These are phyloP conservation scores for Dictyophora rubrovolvata DNA, from an alignment of 768 basidiomycete genomes.

Conservation along the genomic window DNA sequence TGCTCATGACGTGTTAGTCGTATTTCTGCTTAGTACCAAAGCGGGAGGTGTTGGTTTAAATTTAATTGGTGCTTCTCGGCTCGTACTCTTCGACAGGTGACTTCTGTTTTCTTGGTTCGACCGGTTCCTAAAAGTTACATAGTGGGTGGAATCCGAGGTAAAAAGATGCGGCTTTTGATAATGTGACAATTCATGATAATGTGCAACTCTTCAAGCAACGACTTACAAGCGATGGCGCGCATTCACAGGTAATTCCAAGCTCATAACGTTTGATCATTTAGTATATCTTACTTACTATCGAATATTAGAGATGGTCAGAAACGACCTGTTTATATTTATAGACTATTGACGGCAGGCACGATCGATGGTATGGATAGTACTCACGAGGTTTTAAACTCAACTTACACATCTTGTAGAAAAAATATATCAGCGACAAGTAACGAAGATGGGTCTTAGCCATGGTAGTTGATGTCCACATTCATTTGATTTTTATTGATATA, in stretches of 20 bases:
- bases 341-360: slow-evolving; percentile 75
- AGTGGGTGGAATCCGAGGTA: slow-evolving; percentile 90
- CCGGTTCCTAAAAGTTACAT: neutral
- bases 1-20: slow-evolving; percentile 37
- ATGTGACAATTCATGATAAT: neutral
- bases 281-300: neutral
- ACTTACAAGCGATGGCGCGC: slow-evolving; percentile 94
- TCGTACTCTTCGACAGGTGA: slow-evolving; percentile 67
- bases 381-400: neutral
- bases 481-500: slow-evolving; percentile 6
- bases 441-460: slow-evolving; percentile 83
- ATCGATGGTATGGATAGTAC: slow-evolving; percentile 61
- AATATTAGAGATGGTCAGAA: slow-evolving; percentile 82
- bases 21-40: slow-evolving; percentile 91
- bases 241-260: slow-evolving; percentile 62
- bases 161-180: slow-evolving; percentile 1
- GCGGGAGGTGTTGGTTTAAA: slow-evolving; percentile 94
- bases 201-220: slow-evolving; percentile 43
- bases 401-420: slow-evolving; percentile 44
- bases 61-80: slow-evolving; percentile 79
- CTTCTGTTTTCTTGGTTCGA: neutral
- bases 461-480: slow-evolving; percentile 39
- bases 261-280: neutral
- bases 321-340: slow-evolving; percentile 80
- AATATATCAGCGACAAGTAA: slow-evolving; percentile 89